Conservation (phyloP, 441 rosid genomes). For the Brassica hybrid region DNA sequence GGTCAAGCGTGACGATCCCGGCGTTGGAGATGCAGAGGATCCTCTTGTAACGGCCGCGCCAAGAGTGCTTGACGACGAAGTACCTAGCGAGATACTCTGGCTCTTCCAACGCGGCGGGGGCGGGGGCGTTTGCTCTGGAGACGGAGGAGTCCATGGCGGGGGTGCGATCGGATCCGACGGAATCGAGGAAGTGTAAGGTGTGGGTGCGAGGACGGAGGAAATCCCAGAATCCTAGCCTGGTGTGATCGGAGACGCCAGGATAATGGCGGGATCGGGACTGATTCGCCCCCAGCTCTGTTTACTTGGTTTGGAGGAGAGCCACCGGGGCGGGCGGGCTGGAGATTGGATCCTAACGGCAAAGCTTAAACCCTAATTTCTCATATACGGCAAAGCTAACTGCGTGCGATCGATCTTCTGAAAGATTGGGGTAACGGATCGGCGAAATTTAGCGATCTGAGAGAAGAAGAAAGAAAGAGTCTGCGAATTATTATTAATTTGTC, state of each 20-base stretch:
- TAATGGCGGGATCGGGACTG: conserved; percentile 83
- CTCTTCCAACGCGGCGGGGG: conserved; percentile 63
- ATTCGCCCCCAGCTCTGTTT: conserved; percentile 90
- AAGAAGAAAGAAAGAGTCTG: conserved; percentile 17
- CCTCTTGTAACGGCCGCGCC: conserved; percentile 99
- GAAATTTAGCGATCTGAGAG: conserved; percentile 9
- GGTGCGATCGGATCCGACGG: conserved; percentile 46
- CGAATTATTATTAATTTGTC: not conserved
- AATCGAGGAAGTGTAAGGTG: conserved; percentile 66
- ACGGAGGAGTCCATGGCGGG: conserved; percentile 46
- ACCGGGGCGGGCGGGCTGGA: conserved; percentile 35
- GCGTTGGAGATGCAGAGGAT: conserved; percentile 77
- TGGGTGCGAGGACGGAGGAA: conserved; percentile 57
- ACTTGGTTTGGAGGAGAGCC: conserved; percentile 41
- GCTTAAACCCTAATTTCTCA: conserved; percentile 54
- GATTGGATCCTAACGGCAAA: conserved; percentile 9
- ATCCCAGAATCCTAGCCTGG: conserved; percentile 79
- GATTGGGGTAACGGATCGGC: not conserved
- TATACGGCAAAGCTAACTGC: no score
- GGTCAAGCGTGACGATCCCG: conserved; percentile 86
- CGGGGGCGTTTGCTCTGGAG: conserved; percentile 33
- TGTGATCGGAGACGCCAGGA: conserved; percentile 56
- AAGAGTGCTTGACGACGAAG: conserved; percentile 89
- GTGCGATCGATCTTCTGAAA: not conserved
- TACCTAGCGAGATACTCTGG: conserved; percentile 95